Conservation (phyloP, 2,329 filamentous ascomycete genomes). For the Phaeomoniella chlamydospora region DNA sequence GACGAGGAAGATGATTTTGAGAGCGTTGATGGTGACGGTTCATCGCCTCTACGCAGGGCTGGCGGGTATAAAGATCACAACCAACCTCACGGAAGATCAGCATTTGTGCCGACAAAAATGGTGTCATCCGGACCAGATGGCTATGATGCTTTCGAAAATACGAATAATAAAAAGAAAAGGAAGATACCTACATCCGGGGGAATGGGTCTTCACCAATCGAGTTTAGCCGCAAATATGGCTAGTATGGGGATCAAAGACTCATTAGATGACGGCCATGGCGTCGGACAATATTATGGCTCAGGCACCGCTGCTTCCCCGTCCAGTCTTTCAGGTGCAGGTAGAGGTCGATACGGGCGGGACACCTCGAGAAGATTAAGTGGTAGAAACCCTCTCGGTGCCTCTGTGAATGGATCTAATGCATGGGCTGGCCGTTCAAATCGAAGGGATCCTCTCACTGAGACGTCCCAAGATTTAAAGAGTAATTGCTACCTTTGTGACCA, state of each 20-base stretch:
- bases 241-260: constrained; percentile 43
- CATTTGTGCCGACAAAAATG: background rate
- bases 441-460: constrained; percentile 46
- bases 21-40: constrained; percentile 46
- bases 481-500: constrained; percentile 6
- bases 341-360: constrained; percentile 65
- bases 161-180: constrained; percentile 97
- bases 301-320: constrained; percentile 40
- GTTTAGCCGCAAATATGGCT: constrained; percentile 49
- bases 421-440: constrained; percentile 32
- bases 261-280: constrained; percentile 28
- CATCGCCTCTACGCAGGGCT: constrained; percentile 20
- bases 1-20: constrained; percentile 42
- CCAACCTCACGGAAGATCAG: background rate
- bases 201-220: constrained; percentile 42
- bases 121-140: constrained; percentile 57
- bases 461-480: constrained; percentile 23
- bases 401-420: constrained; percentile 13
- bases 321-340: constrained; percentile 70
- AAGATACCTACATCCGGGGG: constrained; percentile 89
- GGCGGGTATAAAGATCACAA: constrained; percentile 2
- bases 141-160: constrained; percentile 96
- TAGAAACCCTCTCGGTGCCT: constrained; percentile 13
- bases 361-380: constrained; percentile 5
- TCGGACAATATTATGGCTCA: constrained; percentile 42